These are phyloP conservation scores for Rubus idaeus DNA, from an alignment of 306 rosid genomes.

Conservation along the genomic window DNA sequence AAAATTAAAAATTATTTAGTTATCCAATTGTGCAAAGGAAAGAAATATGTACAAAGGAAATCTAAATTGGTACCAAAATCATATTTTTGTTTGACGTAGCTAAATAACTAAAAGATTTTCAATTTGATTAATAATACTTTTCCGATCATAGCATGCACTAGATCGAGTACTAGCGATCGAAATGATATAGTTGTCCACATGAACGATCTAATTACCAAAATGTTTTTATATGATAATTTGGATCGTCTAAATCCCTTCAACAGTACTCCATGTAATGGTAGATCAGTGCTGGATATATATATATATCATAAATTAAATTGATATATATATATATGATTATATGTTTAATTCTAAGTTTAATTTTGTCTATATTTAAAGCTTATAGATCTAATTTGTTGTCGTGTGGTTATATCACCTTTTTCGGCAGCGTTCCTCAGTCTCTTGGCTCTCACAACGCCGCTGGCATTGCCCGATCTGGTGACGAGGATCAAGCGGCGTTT, in stretches of 20 bases:
- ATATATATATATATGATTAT: too few relatives aligned
- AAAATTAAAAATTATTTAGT: too few relatives aligned
- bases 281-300: background rate
- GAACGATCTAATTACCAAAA: background rate
- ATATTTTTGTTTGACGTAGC: background rate
- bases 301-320: too few relatives aligned
- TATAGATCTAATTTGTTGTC: too few relatives aligned
- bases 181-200: too few relatives aligned
- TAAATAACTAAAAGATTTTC: background rate
- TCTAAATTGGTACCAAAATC: background rate
- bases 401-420: background rate
- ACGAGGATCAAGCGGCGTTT: background rate
- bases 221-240: background rate
- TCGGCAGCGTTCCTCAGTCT: background rate
- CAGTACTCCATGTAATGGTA: too few relatives aligned
- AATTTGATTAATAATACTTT: too few relatives aligned
- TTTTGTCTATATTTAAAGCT: background rate
- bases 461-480: background rate
- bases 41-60: too few relatives aligned
- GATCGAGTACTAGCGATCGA: too few relatives aligned
- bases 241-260: too few relatives aligned
- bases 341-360: too few relatives aligned
- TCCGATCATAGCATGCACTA: too few relatives aligned
- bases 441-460: slow-evolving; percentile 3
- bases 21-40: background rate